Base-by-base conservation (phyloP, 164 flowering plant species). In the Nymphaea thermarum region DNA sequence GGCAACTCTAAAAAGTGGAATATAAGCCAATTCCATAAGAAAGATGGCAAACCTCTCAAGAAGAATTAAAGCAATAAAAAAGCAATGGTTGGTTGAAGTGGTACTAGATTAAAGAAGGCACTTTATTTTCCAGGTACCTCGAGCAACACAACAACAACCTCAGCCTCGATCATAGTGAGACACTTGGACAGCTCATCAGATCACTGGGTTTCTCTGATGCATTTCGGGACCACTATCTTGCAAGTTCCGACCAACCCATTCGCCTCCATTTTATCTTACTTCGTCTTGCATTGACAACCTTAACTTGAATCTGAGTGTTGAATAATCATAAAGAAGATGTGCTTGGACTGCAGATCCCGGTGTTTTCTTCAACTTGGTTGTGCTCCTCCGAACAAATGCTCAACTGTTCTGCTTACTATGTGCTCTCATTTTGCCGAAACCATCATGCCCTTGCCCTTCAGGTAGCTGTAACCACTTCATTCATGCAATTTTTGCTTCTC, bases 351-450 rank as follows among this genome's bases (percentile, higher is more conserved):
- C 67, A 91, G 98, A 70, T 91, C 68, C 98, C 98, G 3, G 69
- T 91, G 15, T 94, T 96, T 76, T 87, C 84, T 68, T 91, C 96
- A 51, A 86, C 91, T 61, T 94, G 97, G 98, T 89, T 96, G 10
- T 88, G 91, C 79, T 80, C 97, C 71, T 79, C 95, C 17, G 90
- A 89, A 61, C 83, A 82, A 68, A 95, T 87, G 47, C 67, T 84
- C 84, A 78, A 53, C 80, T 94, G 89, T 65, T 89, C 98, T 47
- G 97, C 97, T 25, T 89, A 75, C 78, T 87, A 89, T 3, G 81
- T 94, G 68, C 93, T 94, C 71, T 25, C 36, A 25, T 25, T 25
- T 1, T 25, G 36, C 36, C 36, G 36, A 25, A 25, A 25, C 36
- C 36, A 25, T 25, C 36, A 25, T 25, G 36, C 36, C 36, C n/a